Conservation (phyloP, 306 rosid genomes). For the Cucurbita moschata region DNA sequence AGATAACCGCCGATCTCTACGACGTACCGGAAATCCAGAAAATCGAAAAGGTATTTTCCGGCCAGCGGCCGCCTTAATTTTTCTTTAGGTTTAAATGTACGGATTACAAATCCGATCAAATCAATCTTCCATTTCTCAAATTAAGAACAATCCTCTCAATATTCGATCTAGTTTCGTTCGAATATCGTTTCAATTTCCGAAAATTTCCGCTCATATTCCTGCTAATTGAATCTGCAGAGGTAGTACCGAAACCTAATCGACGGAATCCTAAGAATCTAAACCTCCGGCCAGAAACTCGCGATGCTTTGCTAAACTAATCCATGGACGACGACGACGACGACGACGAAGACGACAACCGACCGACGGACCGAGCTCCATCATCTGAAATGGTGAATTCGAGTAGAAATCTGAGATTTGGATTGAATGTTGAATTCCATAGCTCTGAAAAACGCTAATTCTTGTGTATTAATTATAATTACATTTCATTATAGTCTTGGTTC, state of each 20-base stretch:
- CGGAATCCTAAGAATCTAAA: neutral
- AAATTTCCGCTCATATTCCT: neutral
- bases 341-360: neutral
- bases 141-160: neutral
- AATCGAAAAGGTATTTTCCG: slow-evolving; percentile 36
- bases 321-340: neutral
- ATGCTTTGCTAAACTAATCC: neutral
- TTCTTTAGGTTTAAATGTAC: neutral
- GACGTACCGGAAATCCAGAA: slow-evolving; percentile 46
- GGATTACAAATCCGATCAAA: neutral
- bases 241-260: neutral
- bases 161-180: neutral
- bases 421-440: neutral
- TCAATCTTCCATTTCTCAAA: neutral
- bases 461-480: slow-evolving; percentile 4
- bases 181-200: neutral
- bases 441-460: neutral
- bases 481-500: neutral
- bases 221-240: neutral
- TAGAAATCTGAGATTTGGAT: neutral
- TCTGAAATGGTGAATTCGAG: slow-evolving; percentile 1
- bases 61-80: neutral
- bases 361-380: neutral
- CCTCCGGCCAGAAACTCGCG: neutral
- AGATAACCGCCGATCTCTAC: slow-evolving; percentile 52